Evolutionary conservation across 2,329 filamentous ascomycete genomes (phyloP).

Genomic region (Rhinocladiella similis): DNA sequence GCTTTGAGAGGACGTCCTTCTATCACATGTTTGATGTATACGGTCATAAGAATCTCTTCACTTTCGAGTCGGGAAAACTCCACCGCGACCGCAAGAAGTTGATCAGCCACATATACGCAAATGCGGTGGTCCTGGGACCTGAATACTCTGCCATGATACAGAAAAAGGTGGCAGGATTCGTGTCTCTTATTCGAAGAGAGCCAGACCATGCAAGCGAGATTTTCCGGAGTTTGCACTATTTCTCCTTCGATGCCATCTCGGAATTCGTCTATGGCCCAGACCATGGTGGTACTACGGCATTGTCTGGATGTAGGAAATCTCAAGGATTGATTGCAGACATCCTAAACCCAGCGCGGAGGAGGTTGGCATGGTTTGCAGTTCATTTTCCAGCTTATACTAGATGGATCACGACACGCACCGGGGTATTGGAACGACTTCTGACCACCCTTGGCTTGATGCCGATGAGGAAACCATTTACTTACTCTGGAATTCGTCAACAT

Average conservation of each 20-base stretch:
- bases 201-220: conserved; percentile 42
- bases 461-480: conserved; percentile 52
- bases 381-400: conserved; percentile 48
- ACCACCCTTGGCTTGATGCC: conserved; percentile 42
- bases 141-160: conserved; percentile 38
- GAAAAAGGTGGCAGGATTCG: conserved; percentile 41
- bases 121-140: conserved; percentile 44
- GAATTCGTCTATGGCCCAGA: conserved; percentile 51
- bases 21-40: conserved; percentile 57
- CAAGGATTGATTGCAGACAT: conserved; percentile 50
- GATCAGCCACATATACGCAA: conserved; percentile 52
- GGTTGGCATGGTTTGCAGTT: conserved; percentile 51
- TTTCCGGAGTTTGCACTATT: conserved; percentile 54
- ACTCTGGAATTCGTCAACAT: conserved; percentile 52
- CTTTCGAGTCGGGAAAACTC: conserved; percentile 44
- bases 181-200: conserved; percentile 43
- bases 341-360: conserved; percentile 47
- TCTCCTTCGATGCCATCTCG: conserved; percentile 55
- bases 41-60: conserved; percentile 50
- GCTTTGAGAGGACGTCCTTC: conserved; percentile 52
- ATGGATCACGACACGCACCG: conserved; percentile 51
- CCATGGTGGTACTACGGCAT: conserved; percentile 45
- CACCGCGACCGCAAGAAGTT: conserved; percentile 54
- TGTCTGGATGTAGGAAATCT: conserved; percentile 41
- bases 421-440: conserved; percentile 39